Percentiles rank a stretch among this genome's conserved stretches.
phyloP scores from a whole-genome alignment of 2,329 filamentous ascomycete genomes.

The Colletotrichum truncatum region DNA sequence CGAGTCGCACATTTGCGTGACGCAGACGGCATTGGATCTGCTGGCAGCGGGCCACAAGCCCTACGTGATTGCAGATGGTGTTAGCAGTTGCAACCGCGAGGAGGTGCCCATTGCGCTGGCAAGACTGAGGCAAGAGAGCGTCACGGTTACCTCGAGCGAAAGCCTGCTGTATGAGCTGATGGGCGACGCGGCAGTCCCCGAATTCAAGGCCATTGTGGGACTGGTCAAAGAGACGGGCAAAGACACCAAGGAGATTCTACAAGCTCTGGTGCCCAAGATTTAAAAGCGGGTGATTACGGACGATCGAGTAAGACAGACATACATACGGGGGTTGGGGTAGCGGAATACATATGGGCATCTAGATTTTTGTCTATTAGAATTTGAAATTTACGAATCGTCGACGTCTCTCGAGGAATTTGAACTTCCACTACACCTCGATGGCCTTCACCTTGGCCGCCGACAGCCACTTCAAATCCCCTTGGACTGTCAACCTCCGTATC shows the following conservation, averaged over 20 bases:
- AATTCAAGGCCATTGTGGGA: slow-evolving; percentile 78
- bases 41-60: slow-evolving; percentile 79
- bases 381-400: too few relatives aligned
- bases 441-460: slow-evolving; percentile 57
- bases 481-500: slow-evolving; percentile 57
- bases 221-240: slow-evolving; percentile 81
- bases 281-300: slow-evolving; percentile 35
- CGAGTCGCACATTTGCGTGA: slow-evolving; percentile 93
- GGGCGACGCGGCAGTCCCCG: slow-evolving; percentile 78
- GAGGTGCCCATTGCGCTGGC: slow-evolving; percentile 84
- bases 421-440: slow-evolving; percentile 37
- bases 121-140: slow-evolving; percentile 79
- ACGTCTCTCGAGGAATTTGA: not conserved
- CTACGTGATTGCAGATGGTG: slow-evolving; percentile 88
- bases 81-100: slow-evolving; percentile 85
- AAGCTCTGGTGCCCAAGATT: slow-evolving; percentile 71
- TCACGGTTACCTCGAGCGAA: slow-evolving; percentile 86
- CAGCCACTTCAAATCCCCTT: slow-evolving; percentile 61
- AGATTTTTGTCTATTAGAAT: not conserved
- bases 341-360: not conserved
- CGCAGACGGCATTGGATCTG: slow-evolving; percentile 89
- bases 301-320: not conserved
- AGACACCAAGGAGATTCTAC: slow-evolving; percentile 75
- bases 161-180: slow-evolving; percentile 89
- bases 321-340: too few relatives aligned